Evolutionary conservation across 345 rosid species (phyloP).

Genomic region (Brassica incana): DNA sequence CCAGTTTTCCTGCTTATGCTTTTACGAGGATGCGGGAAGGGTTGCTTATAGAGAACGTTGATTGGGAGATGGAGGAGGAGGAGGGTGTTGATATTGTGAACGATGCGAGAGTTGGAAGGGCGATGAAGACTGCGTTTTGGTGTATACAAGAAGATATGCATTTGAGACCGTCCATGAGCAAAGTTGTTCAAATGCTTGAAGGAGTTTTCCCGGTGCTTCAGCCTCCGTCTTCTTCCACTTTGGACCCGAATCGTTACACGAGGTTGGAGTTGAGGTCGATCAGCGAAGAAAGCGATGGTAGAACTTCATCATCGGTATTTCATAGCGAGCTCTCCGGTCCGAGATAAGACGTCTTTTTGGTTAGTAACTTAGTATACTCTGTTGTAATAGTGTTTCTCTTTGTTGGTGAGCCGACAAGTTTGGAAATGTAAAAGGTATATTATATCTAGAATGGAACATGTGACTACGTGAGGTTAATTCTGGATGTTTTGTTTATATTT

Average conservation of each 20-base stretch:
- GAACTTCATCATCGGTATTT: neutral
- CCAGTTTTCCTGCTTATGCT: conserved; percentile 65
- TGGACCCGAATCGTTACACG: conserved; percentile 47
- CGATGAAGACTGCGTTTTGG: conserved; percentile 84
- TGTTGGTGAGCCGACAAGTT: neutral
- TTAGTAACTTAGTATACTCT: too few species aligned
- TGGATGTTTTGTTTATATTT: neutral
- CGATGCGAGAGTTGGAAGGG: conserved; percentile 53
- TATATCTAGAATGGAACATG: too few species aligned
- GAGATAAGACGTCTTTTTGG: neutral
- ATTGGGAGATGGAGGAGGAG: conserved; percentile 43
- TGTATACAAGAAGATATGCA: conserved; percentile 91
- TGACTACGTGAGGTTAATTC: neutral
- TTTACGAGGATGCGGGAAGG: conserved; percentile 93
- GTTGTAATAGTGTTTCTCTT: neutral
- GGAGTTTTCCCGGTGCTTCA: conserved; percentile 59
- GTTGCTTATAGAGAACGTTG: conserved; percentile 62
- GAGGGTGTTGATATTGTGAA: conserved; percentile 30
- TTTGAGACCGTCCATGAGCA: conserved; percentile 83
- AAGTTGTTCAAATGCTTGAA: conserved; percentile 96
- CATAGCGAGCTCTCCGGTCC: neutral
- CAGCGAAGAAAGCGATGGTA: neutral
- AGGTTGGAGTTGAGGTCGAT: neutral
- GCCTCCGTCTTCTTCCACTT: conserved; percentile 53
- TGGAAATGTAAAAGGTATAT: neutral